These are phyloP conservation scores for Arxiozyma slooffiae DNA, from an alignment of 1,139 yeast species.

Conservation along the genomic window DNA sequence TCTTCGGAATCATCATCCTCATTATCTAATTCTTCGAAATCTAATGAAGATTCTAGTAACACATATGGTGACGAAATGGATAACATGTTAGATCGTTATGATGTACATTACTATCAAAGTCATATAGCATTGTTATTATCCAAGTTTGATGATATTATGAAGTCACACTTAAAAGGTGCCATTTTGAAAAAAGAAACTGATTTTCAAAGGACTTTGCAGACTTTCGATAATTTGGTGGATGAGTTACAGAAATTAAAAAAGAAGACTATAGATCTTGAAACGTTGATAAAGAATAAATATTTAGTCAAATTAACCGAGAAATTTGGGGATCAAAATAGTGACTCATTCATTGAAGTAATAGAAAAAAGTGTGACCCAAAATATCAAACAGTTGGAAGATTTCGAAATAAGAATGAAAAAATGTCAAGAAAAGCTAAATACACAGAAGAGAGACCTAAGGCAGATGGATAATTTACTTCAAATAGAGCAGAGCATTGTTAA, in stretches of 20 bases:
- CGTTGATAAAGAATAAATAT: slow-evolving; percentile 10
- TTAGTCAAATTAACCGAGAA: slow-evolving; percentile 9
- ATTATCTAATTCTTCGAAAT: slow-evolving; percentile 1
- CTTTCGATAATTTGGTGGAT: slow-evolving; percentile 10
- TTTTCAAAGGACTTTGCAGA: slow-evolving; percentile 8
- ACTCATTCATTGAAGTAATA: slow-evolving; percentile 15
- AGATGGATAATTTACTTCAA: slow-evolving; percentile 16
- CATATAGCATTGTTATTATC: slow-evolving; percentile 13
- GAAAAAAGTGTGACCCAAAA: slow-evolving; percentile 8
- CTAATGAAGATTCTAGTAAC: background rate
- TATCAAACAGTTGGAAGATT: slow-evolving; percentile 9
- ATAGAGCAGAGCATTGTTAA: slow-evolving; percentile 20
- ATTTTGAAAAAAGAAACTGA: slow-evolving; percentile 12
- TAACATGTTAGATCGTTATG: slow-evolving; percentile 7
- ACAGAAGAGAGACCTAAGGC: slow-evolving; percentile 72
- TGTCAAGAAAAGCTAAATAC: slow-evolving; percentile 34
- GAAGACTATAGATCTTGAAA: slow-evolving; percentile 9
- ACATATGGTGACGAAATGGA: slow-evolving; percentile 1
- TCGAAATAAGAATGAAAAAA: slow-evolving; percentile 16
- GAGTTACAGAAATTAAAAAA: slow-evolving; percentile 10
- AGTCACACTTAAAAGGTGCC: slow-evolving; percentile 8
- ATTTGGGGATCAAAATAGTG: slow-evolving; percentile 11
- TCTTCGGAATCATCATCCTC: slow-evolving; percentile 6
- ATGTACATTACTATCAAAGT: slow-evolving; percentile 13
- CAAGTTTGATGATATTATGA: slow-evolving; percentile 12